Evolutionary conservation across 2,329 filamentous ascomycete genomes (phyloP).

Genomic region (Clonostachys sp.): DNA sequence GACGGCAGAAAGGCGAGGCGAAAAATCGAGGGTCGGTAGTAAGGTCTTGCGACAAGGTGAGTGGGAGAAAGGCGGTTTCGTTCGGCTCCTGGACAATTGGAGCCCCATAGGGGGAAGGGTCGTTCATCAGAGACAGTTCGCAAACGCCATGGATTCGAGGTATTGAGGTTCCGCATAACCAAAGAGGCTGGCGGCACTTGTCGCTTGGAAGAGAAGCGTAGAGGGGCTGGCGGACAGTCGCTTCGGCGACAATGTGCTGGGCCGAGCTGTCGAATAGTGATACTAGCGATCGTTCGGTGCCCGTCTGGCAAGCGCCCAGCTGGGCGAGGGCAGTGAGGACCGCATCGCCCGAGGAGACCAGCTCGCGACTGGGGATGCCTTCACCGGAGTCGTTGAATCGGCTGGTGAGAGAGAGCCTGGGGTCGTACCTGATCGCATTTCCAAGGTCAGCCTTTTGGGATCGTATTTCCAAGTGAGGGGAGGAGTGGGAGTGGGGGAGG

Average conservation of each 20-base stretch:
- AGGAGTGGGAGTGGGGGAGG: not conserved
- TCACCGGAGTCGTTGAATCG: conserved; percentile 13
- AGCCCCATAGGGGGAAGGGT: too few species aligned
- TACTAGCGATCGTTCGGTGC: conserved; percentile 35
- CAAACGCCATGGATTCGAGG: conserved; percentile 18
- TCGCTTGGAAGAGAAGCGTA: conserved; percentile 7
- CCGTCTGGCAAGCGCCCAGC: conserved; percentile 36
- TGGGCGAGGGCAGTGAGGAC: conserved; percentile 45
- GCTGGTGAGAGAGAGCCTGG: conserved; percentile 5
- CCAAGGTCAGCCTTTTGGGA: too few species aligned
- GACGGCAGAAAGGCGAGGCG: conserved; percentile 12
- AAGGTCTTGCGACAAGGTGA: conserved; percentile 21
- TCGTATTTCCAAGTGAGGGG: not conserved
- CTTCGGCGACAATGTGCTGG: conserved; percentile 47
- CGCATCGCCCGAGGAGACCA: conserved; percentile 20
- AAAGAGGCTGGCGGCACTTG: conserved; percentile 8
- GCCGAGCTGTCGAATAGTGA: conserved; percentile 43
- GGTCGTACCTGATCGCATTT: conserved; percentile 3
- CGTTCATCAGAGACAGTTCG: conserved; percentile 7
- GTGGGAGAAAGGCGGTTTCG: not conserved
- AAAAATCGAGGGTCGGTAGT: conserved; percentile 18
- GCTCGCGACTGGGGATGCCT: conserved; percentile 10
- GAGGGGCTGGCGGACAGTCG: conserved; percentile 33
- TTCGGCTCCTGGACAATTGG: not conserved
- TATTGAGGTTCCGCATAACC: conserved; percentile 21